These are phyloP conservation scores for Gillenia trifoliata DNA, from an alignment of 306 rosid genomes.

Conservation along the genomic window DNA sequence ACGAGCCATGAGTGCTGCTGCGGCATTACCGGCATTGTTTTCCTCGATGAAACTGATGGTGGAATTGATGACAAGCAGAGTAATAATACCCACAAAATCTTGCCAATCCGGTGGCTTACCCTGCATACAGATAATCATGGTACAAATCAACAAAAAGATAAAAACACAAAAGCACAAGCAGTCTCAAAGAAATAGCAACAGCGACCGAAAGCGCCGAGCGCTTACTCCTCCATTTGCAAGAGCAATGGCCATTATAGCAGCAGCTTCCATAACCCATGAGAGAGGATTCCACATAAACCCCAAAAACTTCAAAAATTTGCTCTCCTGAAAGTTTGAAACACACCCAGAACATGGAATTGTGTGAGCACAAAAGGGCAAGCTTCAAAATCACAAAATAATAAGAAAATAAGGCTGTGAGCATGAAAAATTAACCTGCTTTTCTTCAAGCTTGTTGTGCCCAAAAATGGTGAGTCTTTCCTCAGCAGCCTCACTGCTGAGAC, in stretches of 20 bases:
- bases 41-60: slow-evolving; percentile 98
- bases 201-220: slow-evolving; percentile 14
- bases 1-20: slow-evolving; percentile 99
- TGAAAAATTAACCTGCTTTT: slow-evolving; percentile 49
- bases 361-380: neutral
- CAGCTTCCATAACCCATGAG: slow-evolving; percentile 99
- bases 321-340: slow-evolving; percentile 54
- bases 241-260: slow-evolving; percentile 99
- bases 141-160: neutral
- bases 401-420: neutral
- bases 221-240: slow-evolving; percentile 99
- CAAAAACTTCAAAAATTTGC: slow-evolving; percentile 80
- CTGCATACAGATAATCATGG: slow-evolving; percentile 33
- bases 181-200: neutral
- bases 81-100: slow-evolving; percentile 96
- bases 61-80: slow-evolving; percentile 85
- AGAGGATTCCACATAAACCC: slow-evolving; percentile 99
- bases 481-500: slow-evolving; percentile 80
- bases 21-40: slow-evolving; percentile 97
- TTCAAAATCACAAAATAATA: slow-evolving; percentile 1
- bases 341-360: slow-evolving; percentile 25
- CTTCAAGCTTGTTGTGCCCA: slow-evolving; percentile 96
- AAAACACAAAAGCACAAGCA: slow-evolving; percentile 1
- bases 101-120: slow-evolving; percentile 98
- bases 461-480: slow-evolving; percentile 79